Base-by-base conservation (phyloP, 371 early-diverging fungal species). In the Rhizopus arrhizus region DNA sequence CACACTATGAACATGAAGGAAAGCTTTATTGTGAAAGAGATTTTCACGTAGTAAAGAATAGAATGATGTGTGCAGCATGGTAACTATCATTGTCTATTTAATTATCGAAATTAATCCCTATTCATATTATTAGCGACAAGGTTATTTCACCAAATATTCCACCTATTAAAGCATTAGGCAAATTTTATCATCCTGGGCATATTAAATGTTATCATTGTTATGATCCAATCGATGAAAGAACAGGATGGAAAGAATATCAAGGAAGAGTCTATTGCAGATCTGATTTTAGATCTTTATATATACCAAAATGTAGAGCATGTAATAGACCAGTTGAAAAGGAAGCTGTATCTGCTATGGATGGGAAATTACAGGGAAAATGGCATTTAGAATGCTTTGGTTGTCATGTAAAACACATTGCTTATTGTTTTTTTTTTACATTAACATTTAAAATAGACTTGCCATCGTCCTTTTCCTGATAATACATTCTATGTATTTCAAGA, bases 401-500 rank as follows among this genome's bases (percentile, higher is more conserved):
- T 43, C 78, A 78, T 57, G 80, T 76, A 73, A 75, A 65, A 72
- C 12, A 28, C 58, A 8, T 15, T 42, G 22, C 40, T 12, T 50
- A 13, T 49, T 60, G 2, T 59, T 61, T 40, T 56, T 13, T 59
- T 10, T 35, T 22, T 70, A 1, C 2, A 22, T 22, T 22, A 22
- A 22, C 22, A 22, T 22, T 22, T 22, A 22, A 22, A 22, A 22
- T 22, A 81, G 71, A 85, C 78, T 0, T 94, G 94, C 64, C 87
- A 77, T 59, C 76, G 76, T 58, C 81, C 87, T n/a, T 94, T 94
- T 68, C 93, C 92, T 5, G 91, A 92, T 71, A 91, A 89, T 65
- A 90, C 89, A 32, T 94, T 94, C 65, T 94, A 92, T 64, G 93
- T 92, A 10, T 87, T 82, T 71, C 87, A 90, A 1, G 85, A 88